phyloP scores from a whole-genome alignment of 805 yeast species.

The Lachancea sp. region DNA sequence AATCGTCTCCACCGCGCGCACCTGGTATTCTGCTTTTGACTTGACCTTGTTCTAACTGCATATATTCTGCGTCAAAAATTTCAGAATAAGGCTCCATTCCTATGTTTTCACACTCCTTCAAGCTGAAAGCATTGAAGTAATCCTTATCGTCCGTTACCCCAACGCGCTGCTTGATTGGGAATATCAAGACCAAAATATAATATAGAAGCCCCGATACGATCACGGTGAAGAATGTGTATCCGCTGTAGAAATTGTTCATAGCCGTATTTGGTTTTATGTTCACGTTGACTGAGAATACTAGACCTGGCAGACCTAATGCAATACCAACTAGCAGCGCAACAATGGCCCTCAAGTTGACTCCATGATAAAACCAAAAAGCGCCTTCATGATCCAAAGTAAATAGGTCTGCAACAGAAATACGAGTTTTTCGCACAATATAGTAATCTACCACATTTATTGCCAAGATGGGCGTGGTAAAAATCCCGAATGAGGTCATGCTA shows the following conservation, averaged over 20 bases:
- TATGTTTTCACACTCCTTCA: conserved; percentile 2
- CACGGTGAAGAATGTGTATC: conserved; percentile 21
- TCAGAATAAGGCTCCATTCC: conserved; percentile 7
- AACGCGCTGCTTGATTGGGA: conserved; percentile 7
- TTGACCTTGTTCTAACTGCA: conserved; percentile 2
- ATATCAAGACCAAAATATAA: conserved; percentile 10
- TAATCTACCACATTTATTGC: conserved; percentile 36
- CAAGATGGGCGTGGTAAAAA: conserved; percentile 35
- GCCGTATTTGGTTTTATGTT: conserved; percentile 11
- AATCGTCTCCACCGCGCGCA: neutral
- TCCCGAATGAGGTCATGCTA: conserved; percentile 37
- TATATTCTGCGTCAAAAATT: conserved; percentile 3
- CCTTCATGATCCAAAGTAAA: conserved; percentile 25
- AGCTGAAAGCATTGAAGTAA: conserved; percentile 8
- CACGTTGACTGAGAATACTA: conserved; percentile 15
- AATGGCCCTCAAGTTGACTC: conserved; percentile 18
- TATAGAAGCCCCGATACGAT: conserved; percentile 11
- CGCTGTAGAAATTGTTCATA: conserved; percentile 20
- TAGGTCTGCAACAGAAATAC: conserved; percentile 33
- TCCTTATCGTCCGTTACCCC: conserved; percentile 6
- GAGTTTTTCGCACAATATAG: conserved; percentile 30
- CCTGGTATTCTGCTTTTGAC: neutral
- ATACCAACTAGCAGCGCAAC: conserved; percentile 15
- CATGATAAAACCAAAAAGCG: conserved; percentile 20
- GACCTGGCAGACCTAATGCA: conserved; percentile 20